Conservation (phyloP, 176 grass and related monocot species). For the Cocos nucifera region DNA sequence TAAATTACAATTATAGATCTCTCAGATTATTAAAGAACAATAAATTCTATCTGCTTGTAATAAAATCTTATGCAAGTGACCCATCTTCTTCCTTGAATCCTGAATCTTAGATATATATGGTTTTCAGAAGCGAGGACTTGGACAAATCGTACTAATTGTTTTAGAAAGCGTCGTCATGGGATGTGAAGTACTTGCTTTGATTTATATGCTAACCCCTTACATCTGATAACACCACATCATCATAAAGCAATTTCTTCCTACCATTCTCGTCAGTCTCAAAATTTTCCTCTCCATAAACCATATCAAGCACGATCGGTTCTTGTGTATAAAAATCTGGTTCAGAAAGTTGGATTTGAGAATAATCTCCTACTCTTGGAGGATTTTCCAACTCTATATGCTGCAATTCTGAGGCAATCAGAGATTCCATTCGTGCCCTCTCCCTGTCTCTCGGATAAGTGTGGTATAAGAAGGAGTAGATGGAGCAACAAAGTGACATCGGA, state of each 20-base stretch:
- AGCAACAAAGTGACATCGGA: slow-evolving; percentile 45
- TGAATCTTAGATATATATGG: no score
- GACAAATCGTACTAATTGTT: no score
- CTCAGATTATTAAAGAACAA: no score
- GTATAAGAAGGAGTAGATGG: slow-evolving; percentile 72
- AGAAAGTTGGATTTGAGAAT: slow-evolving; percentile 19
- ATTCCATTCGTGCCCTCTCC: slow-evolving; percentile 42
- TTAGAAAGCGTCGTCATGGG: no score
- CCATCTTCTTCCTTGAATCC: no score
- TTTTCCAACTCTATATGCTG: slow-evolving; percentile 35
- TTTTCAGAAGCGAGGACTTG: no score
- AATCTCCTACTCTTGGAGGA: slow-evolving; percentile 15
- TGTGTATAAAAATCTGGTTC: slow-evolving; percentile 4
- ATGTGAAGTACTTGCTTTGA: no score
- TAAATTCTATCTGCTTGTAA: no score
- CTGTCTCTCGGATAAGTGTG: slow-evolving; percentile 66
- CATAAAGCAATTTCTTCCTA: slow-evolving; percentile 8
- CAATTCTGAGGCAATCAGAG: slow-evolving; percentile 27
- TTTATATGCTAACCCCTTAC: not conserved
- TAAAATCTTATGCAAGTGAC: no score
- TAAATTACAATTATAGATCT: no score
- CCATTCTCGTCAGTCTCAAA: slow-evolving; percentile 34
- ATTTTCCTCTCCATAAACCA: slow-evolving; percentile 17
- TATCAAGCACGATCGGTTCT: slow-evolving; percentile 34
- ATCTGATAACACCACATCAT: not conserved